Percentiles rank a stretch among this genome's conserved stretches.
These are phyloP conservation scores for Cryptococcus amylolentus DNA, from an alignment of 1,284 basidiomycete species.

Conservation along the genomic window DNA sequence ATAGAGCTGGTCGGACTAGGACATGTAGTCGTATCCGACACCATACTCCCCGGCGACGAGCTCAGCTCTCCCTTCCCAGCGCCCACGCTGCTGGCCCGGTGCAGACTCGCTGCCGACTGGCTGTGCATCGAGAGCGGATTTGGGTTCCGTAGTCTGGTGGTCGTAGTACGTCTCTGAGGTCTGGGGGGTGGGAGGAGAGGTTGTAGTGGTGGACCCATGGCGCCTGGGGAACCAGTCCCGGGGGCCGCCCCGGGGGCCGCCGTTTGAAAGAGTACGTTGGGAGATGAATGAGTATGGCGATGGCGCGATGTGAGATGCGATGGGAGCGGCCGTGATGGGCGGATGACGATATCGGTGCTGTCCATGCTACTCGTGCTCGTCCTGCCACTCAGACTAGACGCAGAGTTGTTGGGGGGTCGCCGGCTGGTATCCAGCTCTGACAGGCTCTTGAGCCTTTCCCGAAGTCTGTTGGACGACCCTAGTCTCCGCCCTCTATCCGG, in stretches of 20 bases:
- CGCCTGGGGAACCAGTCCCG: constrained; percentile 1
- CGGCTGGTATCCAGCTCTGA: constrained; percentile 14
- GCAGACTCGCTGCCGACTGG: neutral
- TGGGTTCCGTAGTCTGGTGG: constrained; percentile 17
- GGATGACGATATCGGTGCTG: neutral
- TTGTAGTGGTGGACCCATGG: constrained; percentile 12
- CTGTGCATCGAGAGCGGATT: constrained; percentile 14
- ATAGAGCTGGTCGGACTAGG: constrained; percentile 16
- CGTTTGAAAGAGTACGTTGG: constrained; percentile 9
- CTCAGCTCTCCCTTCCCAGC: constrained; percentile 2
- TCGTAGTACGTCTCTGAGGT: constrained; percentile 10
- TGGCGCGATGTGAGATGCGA: constrained; percentile 13
- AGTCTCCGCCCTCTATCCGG: neutral
- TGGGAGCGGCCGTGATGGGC: constrained; percentile 11
- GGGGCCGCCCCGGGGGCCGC: neutral
- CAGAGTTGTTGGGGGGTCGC: neutral
- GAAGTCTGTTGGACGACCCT: constrained; percentile 11
- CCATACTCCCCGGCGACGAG: constrained; percentile 17
- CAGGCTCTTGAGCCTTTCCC: constrained; percentile 17
- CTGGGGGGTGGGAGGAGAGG: constrained; percentile 13
- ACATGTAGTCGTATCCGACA: constrained; percentile 14
- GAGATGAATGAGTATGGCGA: constrained; percentile 20
- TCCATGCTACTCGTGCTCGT: neutral
- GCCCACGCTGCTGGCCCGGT: neutral
- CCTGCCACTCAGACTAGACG: constrained; percentile 1